A percentile compares a stretch with the other conserved stretches of the same genome.
These are phyloP conservation scores for Tranzscheliella williamsii DNA, from an alignment of 1,284 basidiomycete genomes.

Conservation along the genomic window DNA sequence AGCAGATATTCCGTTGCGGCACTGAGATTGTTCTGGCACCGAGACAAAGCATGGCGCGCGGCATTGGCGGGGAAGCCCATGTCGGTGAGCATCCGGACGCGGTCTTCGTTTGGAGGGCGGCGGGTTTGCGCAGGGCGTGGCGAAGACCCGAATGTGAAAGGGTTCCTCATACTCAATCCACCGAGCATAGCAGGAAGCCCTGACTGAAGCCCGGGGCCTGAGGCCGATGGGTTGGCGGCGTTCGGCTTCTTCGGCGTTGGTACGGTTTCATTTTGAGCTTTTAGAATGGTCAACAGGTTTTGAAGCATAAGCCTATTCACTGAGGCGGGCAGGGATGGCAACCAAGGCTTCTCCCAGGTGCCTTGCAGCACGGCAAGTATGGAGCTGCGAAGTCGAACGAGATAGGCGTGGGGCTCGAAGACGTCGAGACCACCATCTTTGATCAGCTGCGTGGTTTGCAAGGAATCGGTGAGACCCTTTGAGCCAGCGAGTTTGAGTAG, in stretches of 20 bases:
- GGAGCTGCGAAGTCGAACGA: conserved; percentile 77
- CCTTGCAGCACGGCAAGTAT: conserved; percentile 72
- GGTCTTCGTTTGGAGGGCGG: conserved; percentile 57
- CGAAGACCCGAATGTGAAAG: conserved; percentile 27
- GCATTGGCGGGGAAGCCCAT: conserved; percentile 94
- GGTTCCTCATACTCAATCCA: conserved; percentile 22
- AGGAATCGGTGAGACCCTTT: conserved; percentile 79
- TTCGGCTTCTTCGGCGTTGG: conserved; percentile 20
- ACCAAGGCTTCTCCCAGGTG: conserved; percentile 84
- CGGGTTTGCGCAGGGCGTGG: conserved; percentile 20
- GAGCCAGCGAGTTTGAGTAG: conserved; percentile 77
- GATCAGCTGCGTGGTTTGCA: conserved; percentile 73
- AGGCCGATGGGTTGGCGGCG: not conserved
- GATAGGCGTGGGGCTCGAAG: conserved; percentile 82
- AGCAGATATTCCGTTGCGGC: conserved; percentile 88
- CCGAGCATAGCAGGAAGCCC: conserved; percentile 7
- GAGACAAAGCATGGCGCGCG: conserved; percentile 78
- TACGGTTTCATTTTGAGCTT: conserved; percentile 68
- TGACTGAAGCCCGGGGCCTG: no score
- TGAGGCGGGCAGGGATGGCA: conserved; percentile 70
- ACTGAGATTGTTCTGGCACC: conserved; percentile 84
- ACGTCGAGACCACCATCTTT: conserved; percentile 26
- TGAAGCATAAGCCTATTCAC: conserved; percentile 71
- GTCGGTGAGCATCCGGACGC: conserved; percentile 81
- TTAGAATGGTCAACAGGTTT: conserved; percentile 78